These are phyloP conservation scores for Pouteria glomerata DNA, from an alignment of 148 eudicot genomes.

Conservation along the genomic window DNA sequence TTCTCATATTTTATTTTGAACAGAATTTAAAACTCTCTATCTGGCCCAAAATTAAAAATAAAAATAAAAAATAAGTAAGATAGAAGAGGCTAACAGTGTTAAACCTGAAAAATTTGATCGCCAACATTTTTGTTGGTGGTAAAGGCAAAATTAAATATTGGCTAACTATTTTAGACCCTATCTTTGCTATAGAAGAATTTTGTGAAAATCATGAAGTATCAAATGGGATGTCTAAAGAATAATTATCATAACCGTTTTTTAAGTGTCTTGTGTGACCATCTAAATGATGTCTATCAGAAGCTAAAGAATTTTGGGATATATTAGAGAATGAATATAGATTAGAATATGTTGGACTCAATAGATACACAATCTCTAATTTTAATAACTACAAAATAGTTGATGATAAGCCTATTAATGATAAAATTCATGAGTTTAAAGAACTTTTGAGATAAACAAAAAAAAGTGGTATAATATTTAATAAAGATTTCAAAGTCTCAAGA, in stretches of 20 bases:
- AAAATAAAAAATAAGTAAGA: too few relatives aligned
- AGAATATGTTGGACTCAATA: not conserved
- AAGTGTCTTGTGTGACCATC: not conserved
- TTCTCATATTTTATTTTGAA: too few relatives aligned
- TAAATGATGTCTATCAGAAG: not conserved
- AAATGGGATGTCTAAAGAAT: too few relatives aligned
- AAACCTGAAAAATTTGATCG: too few relatives aligned
- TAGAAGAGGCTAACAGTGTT: too few relatives aligned
- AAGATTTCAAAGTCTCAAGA: constrained; percentile 7
- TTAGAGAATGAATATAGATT: not conserved
- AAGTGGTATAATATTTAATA: not conserved
- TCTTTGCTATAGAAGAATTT: too few relatives aligned
- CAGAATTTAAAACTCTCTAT: too few relatives aligned
- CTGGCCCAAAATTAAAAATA: too few relatives aligned
- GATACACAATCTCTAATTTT: not conserved
- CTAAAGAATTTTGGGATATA: not conserved
- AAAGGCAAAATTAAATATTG: too few relatives aligned
- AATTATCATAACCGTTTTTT: not conserved
- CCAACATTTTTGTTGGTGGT: too few relatives aligned
- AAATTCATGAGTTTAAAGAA: constrained; percentile 4
- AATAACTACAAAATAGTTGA: constrained; percentile 6
- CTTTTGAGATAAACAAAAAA: not conserved
- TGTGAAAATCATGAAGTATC: too few relatives aligned
- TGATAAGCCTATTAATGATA: not conserved
- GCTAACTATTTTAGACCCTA: too few relatives aligned